Evolutionary conservation across 768 basidiomycete genomes (phyloP).

Genomic region (Fibroporia radiculosa): DNA sequence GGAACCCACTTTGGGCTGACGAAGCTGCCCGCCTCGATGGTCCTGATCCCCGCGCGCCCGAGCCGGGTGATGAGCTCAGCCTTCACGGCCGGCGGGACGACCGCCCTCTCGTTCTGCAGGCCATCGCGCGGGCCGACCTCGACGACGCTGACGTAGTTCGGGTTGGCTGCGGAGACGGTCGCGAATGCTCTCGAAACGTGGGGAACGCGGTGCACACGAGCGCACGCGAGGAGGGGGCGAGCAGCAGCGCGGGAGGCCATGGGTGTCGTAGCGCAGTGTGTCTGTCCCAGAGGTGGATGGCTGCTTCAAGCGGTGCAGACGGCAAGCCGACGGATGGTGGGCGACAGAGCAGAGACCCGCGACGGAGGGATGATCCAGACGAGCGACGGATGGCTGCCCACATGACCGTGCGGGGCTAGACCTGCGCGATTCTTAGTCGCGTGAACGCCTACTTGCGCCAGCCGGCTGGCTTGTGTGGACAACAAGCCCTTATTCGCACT

Average conservation of each 20-base stretch:
- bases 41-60: conserved; percentile 53
- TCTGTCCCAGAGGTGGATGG: no score
- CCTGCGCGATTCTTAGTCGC: no score
- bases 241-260: neutral
- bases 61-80: conserved; percentile 75
- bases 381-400: no score
- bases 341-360: no score
- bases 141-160: conserved; percentile 56
- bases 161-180: neutral
- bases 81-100: conserved; percentile 68
- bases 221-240: neutral
- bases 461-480: no score
- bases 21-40: conserved; percentile 83
- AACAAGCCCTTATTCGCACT: no score
- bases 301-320: no score
- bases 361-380: no score
- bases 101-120: conserved; percentile 78
- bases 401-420: no score
- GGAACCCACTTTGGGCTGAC: conserved; percentile 93
- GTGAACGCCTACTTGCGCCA: no score
- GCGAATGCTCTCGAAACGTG: neutral
- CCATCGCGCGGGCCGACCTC: conserved; percentile 92
- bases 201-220: neutral
- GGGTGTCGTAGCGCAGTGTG: no score
- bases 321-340: no score